phyloP scores from a whole-genome alignment of 1,139 yeast species.

The Candida sanyaensis region DNA sequence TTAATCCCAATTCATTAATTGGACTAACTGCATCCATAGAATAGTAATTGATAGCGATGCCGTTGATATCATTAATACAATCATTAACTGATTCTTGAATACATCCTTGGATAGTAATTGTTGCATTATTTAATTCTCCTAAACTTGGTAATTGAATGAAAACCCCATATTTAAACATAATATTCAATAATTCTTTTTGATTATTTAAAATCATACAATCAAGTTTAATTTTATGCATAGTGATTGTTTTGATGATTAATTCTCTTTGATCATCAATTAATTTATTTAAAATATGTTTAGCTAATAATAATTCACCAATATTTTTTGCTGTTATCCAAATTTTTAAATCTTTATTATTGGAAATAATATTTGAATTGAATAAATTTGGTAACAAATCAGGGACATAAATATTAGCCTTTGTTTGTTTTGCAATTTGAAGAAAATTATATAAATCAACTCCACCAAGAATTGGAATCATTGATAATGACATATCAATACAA shows the following conservation, averaged over 20 bases:
- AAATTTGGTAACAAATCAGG: constrained; percentile 64
- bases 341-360: constrained; percentile 21
- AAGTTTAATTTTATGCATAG: constrained; percentile 41
- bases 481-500: constrained; percentile 53
- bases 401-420: constrained; percentile 60
- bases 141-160: constrained; percentile 67
- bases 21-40: constrained; percentile 20
- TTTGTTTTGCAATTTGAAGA: constrained; percentile 60
- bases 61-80: constrained; percentile 53
- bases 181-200: constrained; percentile 41
- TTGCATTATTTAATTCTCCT: constrained; percentile 40
- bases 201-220: constrained; percentile 48
- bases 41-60: constrained; percentile 49
- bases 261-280: constrained; percentile 19
- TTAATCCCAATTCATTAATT: constrained; percentile 12
- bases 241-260: constrained; percentile 25
- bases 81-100: constrained; percentile 54
- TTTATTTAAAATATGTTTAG: constrained; percentile 30
- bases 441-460: constrained; percentile 64
- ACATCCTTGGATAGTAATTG: constrained; percentile 58
- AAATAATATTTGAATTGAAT: constrained; percentile 31
- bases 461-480: constrained; percentile 68
- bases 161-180: constrained; percentile 67
- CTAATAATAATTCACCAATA: constrained; percentile 28
- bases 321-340: constrained; percentile 38